Conservation (phyloP, 371 early-diverging fungal genomes). For the Rhizopus stolonifer region DNA sequence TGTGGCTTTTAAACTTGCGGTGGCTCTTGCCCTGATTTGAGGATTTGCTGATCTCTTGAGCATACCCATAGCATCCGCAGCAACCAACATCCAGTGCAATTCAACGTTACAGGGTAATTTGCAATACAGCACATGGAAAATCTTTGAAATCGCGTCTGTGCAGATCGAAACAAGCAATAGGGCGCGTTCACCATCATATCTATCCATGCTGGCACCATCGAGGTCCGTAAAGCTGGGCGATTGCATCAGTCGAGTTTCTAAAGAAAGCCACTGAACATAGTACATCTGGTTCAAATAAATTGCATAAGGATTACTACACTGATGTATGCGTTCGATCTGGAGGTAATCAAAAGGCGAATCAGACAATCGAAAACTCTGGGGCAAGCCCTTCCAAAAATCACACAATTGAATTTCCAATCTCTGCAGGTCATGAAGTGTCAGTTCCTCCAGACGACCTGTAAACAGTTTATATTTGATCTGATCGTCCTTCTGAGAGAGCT, state of each 20-base stretch:
- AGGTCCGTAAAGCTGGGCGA: slow-evolving; percentile 24
- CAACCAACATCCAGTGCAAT: slow-evolving; percentile 38
- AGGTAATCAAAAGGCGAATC: slow-evolving; percentile 37
- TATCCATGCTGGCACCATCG: slow-evolving; percentile 23
- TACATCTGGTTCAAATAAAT: slow-evolving; percentile 36
- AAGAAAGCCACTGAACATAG: slow-evolving; percentile 34
- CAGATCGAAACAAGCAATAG: slow-evolving; percentile 40
- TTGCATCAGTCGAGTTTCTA: slow-evolving; percentile 39
- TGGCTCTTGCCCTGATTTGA: slow-evolving; percentile 32
- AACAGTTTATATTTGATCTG: slow-evolving; percentile 27
- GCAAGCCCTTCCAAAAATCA: slow-evolving; percentile 36
- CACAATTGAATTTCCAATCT: slow-evolving; percentile 31
- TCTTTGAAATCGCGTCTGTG: slow-evolving; percentile 39
- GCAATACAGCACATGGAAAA: slow-evolving; percentile 26
- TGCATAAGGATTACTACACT: slow-evolving; percentile 24
- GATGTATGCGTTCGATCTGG: slow-evolving; percentile 31
- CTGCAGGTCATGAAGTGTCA: slow-evolving; percentile 23
- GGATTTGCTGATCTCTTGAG: slow-evolving; percentile 26
- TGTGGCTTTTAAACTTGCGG: slow-evolving; percentile 20
- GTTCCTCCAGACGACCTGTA: slow-evolving; percentile 20
- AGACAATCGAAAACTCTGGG: slow-evolving; percentile 25
- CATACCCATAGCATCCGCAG: slow-evolving; percentile 31
- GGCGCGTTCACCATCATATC: slow-evolving; percentile 39
- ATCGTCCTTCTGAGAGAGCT: slow-evolving; percentile 20
- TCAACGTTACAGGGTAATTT: slow-evolving; percentile 38